Percentiles rank a stretch among this genome's conserved stretches.
phyloP scores from a whole-genome alignment of 73 alveolate species.

The Paramecium biaurelia region DNA sequence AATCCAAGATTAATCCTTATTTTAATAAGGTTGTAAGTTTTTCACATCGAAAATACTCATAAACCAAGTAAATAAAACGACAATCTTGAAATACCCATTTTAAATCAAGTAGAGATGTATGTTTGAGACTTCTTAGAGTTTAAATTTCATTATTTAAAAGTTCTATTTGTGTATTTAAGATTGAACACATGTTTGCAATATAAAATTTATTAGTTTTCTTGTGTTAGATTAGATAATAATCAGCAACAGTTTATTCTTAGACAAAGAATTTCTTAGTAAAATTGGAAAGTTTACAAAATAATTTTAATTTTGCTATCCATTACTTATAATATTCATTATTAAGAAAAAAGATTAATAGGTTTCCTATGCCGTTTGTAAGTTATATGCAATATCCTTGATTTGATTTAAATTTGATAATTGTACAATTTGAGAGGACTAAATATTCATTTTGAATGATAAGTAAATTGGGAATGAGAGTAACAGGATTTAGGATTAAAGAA shows the following conservation, averaged over 20 bases:
- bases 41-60: not conserved
- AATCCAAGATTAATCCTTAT: not conserved
- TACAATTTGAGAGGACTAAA: not conserved
- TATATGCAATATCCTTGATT: not conserved
- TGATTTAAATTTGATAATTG: not conserved
- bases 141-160: not conserved
- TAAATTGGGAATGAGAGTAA: not conserved
- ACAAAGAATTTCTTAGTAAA: not conserved
- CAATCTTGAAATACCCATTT: slow-evolving; percentile 39
- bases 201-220: not conserved
- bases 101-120: not conserved
- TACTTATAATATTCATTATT: not conserved
- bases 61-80: not conserved
- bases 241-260: not conserved
- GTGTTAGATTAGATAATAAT: not conserved
- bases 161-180: not conserved
- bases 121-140: slow-evolving; percentile 34
- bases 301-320: not conserved
- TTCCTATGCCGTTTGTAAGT: not conserved
- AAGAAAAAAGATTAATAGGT: not conserved
- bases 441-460: not conserved
- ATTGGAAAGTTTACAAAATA: slow-evolving; percentile 9
- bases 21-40: not conserved
- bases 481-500: not conserved
- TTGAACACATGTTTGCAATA: not conserved